Evolutionary conservation across 108 stramenopile species (phyloP).

Genomic region (Fragilaria radians): DNA sequence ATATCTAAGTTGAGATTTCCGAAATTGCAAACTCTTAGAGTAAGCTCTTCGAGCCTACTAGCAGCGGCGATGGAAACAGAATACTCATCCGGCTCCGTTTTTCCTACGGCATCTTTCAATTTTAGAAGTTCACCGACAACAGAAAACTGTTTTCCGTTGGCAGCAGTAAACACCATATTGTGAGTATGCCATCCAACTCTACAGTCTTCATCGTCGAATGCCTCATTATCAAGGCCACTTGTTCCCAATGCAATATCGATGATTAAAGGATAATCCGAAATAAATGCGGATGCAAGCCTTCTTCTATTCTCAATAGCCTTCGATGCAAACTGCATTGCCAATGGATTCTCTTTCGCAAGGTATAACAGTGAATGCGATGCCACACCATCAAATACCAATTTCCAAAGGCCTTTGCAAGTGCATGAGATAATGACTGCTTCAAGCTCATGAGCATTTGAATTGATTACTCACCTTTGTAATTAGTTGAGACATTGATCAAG

Average conservation of each 20-base stretch:
- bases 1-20: background rate
- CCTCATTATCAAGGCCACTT: background rate
- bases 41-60: slow-evolving; percentile 8
- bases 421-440: too few species aligned
- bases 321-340: slow-evolving; percentile 6
- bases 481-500: slow-evolving; percentile 21
- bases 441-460: too few species aligned
- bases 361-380: slow-evolving; percentile 56
- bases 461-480: slow-evolving; percentile 7
- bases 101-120: background rate
- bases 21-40: slow-evolving; percentile 2
- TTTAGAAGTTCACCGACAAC: background rate
- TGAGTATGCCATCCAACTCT: slow-evolving; percentile 1
- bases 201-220: background rate
- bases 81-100: slow-evolving; percentile 1
- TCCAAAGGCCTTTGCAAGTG: slow-evolving; percentile 26
- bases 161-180: background rate
- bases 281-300: slow-evolving; percentile 1
- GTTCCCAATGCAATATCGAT: background rate
- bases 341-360: background rate
- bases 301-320: slow-evolving; percentile 8
- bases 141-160: background rate
- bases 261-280: background rate
- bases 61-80: slow-evolving; percentile 1
- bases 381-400: slow-evolving; percentile 47